phyloP scores from a whole-genome alignment of 2,329 filamentous ascomycete genomes.

The Zasmidium angulare region DNA sequence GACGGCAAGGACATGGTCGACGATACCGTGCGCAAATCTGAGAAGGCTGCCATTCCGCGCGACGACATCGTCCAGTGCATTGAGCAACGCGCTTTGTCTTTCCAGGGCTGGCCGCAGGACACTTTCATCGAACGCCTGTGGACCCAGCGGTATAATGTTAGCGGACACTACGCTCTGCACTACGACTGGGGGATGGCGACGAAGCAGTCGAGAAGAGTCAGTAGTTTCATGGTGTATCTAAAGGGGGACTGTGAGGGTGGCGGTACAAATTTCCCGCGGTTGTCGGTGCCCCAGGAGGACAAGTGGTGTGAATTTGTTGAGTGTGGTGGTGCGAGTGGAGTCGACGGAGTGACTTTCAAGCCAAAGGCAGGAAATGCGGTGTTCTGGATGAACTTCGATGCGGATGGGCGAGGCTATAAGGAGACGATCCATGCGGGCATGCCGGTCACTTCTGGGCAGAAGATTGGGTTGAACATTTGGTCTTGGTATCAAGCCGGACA shows the following conservation, averaged over 20 bases:
- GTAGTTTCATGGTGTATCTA: constrained; percentile 64
- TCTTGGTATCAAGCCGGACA: constrained; percentile 55
- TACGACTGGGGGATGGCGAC: constrained; percentile 56
- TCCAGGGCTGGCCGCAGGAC: constrained; percentile 61
- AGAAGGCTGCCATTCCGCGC: constrained; percentile 51
- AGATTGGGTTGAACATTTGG: constrained; percentile 66
- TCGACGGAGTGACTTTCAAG: constrained; percentile 57
- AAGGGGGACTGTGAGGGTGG: constrained; percentile 55
- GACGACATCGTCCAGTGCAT: constrained; percentile 56
- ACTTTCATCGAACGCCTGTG: constrained; percentile 62
- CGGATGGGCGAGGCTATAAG: constrained; percentile 56
- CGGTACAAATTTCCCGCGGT: constrained; percentile 60
- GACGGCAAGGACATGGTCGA: constrained; percentile 49
- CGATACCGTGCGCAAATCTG: constrained; percentile 51
- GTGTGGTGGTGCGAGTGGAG: constrained; percentile 41
- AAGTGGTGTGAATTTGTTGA: constrained; percentile 61
- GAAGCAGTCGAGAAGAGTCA: constrained; percentile 42
- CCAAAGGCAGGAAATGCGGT: constrained; percentile 59
- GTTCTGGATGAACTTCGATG: constrained; percentile 61
- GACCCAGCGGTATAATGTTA: constrained; percentile 59
- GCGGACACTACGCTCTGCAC: constrained; percentile 60
- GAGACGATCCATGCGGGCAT: constrained; percentile 63
- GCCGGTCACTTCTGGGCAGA: constrained; percentile 56
- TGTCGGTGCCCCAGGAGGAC: constrained; percentile 44
- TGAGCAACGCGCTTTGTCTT: constrained; percentile 56